Evolutionary conservation across 495 filamentous ascomycete species (phyloP), one percentile per base, ranked within the genome.

Genomic region (Lepraria neglecta): DNA sequence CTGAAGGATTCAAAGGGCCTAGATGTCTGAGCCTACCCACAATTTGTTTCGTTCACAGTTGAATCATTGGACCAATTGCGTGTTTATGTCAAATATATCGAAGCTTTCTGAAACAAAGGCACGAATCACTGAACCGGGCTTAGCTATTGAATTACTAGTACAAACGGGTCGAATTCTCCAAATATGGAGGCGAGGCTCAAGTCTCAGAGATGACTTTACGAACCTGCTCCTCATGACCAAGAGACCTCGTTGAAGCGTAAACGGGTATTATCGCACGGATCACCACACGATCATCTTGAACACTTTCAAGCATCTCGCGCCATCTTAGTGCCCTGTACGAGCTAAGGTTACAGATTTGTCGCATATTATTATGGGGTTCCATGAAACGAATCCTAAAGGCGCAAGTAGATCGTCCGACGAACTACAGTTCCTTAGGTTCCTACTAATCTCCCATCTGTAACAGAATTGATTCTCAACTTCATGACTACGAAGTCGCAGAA

Each of bases 341-440:
- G 30, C 17, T 38, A 54, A 53, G 19, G 7, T 30, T 14, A 33
- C 31, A 21, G 51, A 35, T 31, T 27, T 19, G 51, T 54, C 51
- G 51, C 30, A 54, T 54, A 15, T 30, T 10, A 19, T 19, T 6
- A 54, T 38, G 21, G 35, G 17, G n/a, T 33, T 21, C 17, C 31
- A 15, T 12, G n/a, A 19, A 24, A 38, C n/a, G 35, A 54, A 54
- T 19, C 33, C 15, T 19, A 10, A 12, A 54, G 31, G 51, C 51
- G 51, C 51, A 10, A 54, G 35, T 54, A 54, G 17, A 19, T 54
- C 30, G 35, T 19, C 51, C 9, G 35, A n/a, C 35, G 15, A 54
- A 33, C 15, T 12, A 14, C 2, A 19, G 11, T 9, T 33, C 35
- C 31, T 54, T n/a, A 51, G 21, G 15, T 19, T 38, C 19, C n/a